Evolutionary conservation across 2,329 filamentous ascomycete species (phyloP).

Genomic region (Tympanopsis confertula): DNA sequence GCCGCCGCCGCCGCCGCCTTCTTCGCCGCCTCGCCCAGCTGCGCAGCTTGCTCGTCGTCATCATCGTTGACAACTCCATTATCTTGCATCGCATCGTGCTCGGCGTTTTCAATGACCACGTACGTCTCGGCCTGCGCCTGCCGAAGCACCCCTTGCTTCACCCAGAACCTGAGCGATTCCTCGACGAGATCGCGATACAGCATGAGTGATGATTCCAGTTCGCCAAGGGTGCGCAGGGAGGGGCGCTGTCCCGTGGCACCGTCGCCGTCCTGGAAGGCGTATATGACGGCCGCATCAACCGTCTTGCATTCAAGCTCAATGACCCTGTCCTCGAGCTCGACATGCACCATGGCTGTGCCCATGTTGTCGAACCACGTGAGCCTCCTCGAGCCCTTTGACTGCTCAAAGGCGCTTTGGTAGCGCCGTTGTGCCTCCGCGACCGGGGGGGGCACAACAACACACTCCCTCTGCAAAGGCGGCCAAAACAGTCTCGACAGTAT

Average conservation of each 20-base stretch:
- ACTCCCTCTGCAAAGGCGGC: constrained; percentile 66
- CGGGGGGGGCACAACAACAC: constrained; percentile 49
- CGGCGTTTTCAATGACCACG: constrained; percentile 55
- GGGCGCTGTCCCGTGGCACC: constrained; percentile 13
- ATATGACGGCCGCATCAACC: constrained; percentile 79
- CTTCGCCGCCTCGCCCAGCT: constrained; percentile 34
- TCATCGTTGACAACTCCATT: constrained; percentile 6
- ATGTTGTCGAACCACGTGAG: constrained; percentile 79
- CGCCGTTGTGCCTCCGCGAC: constrained; percentile 50
- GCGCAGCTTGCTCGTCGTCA: constrained; percentile 22
- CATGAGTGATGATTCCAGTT: constrained; percentile 41
- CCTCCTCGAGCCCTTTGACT: constrained; percentile 72
- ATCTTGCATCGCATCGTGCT: constrained; percentile 18
- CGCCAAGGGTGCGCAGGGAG: constrained; percentile 32
- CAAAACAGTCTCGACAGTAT: constrained; percentile 89
- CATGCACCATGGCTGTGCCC: constrained; percentile 67
- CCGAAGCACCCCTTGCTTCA: constrained; percentile 53
- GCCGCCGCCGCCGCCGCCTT: constrained; percentile 20
- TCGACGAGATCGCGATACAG: constrained; percentile 66
- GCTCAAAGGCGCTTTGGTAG: constrained; percentile 68
- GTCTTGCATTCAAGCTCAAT: constrained; percentile 64
- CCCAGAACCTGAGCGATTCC: constrained; percentile 61
- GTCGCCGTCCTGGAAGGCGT: constrained; percentile 56
- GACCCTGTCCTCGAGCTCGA: constrained; percentile 72
- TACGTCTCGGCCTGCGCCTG: constrained; percentile 42